phyloP scores from a whole-genome alignment of 306 rosid genomes.

The Trifolium dubium region DNA sequence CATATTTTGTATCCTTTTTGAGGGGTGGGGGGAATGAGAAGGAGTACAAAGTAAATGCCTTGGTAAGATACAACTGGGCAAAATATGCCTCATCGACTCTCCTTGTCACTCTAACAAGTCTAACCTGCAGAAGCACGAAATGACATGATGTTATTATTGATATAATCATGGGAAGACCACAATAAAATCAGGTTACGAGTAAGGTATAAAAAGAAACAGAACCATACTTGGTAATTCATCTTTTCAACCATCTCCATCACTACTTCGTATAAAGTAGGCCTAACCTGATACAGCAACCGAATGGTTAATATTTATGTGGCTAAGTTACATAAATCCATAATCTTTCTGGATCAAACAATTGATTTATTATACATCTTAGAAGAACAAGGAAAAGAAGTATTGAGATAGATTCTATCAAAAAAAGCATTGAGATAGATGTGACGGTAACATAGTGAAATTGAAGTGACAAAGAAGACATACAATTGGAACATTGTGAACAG shows the following conservation, averaged over 20 bases:
- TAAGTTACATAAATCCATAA: slow-evolving; percentile 33
- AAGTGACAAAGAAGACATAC: slow-evolving; percentile 53
- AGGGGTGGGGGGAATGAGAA: background rate
- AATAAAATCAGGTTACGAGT: slow-evolving; percentile 30
- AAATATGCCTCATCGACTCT: slow-evolving; percentile 98
- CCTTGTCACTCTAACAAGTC: slow-evolving; percentile 82
- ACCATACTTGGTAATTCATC: slow-evolving; percentile 90
- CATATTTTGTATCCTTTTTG: background rate
- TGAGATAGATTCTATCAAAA: background rate
- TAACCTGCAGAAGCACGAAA: slow-evolving; percentile 65
- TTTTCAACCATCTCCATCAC: slow-evolving; percentile 91
- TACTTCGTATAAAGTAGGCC: slow-evolving; percentile 95
- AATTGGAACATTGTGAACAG: slow-evolving; percentile 88
- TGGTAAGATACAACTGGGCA: slow-evolving; percentile 88
- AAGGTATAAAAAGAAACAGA: slow-evolving; percentile 32
- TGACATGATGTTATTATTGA: slow-evolving; percentile 25
- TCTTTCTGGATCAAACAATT: background rate
- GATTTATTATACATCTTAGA: slow-evolving; percentile 4
- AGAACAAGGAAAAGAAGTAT: slow-evolving; percentile 13
- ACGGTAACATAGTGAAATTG: slow-evolving; percentile 22
- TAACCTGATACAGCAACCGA: slow-evolving; percentile 66
- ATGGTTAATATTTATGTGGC: slow-evolving; percentile 25
- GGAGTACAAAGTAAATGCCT: slow-evolving; percentile 56
- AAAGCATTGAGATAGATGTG: background rate
- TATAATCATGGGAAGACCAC: slow-evolving; percentile 3